phyloP scores from a whole-genome alignment of 2,329 filamentous ascomycete species.

The Xylariaceae sp. region DNA sequence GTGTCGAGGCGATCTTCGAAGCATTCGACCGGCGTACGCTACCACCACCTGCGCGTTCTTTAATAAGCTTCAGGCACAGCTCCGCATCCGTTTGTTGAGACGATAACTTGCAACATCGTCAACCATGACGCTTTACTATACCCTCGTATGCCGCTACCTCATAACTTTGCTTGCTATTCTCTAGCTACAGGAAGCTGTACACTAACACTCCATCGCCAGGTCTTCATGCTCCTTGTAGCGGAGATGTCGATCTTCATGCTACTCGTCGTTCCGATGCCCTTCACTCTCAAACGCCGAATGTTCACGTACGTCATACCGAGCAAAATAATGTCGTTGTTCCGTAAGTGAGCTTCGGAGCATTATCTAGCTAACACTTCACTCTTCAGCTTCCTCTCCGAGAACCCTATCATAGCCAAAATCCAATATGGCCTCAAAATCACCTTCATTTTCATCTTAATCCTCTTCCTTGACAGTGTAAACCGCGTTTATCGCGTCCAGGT shows the following conservation, averaged over 20 bases:
- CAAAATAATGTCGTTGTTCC: neutral
- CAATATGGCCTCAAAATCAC: slow-evolving; percentile 99
- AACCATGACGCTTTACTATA: slow-evolving; percentile 48
- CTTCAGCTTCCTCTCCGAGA: slow-evolving; percentile 84
- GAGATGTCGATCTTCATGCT: slow-evolving; percentile 80
- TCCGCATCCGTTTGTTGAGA: slow-evolving; percentile 11
- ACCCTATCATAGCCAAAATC: slow-evolving; percentile 75
- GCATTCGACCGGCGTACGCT: neutral
- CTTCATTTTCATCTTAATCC: slow-evolving; percentile 97
- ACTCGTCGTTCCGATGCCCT: slow-evolving; percentile 81
- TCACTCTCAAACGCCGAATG: slow-evolving; percentile 75
- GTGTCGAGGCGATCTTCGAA: neutral
- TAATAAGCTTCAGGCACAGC: slow-evolving; percentile 3
- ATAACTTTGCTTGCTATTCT: neutral
- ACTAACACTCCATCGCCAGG: slow-evolving; percentile 45
- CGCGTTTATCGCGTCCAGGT: slow-evolving; percentile 95
- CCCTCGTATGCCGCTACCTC: slow-evolving; percentile 37
- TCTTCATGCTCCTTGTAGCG: slow-evolving; percentile 74
- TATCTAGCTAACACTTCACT: slow-evolving; percentile 9
- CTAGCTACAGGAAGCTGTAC: neutral
- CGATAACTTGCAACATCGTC: slow-evolving; percentile 16
- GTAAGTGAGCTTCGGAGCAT: neutral
- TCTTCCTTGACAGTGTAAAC: slow-evolving; percentile 94
- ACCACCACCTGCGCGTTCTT: neutral
- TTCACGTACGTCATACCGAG: slow-evolving; percentile 55